Evolutionary conservation across 106 monocot species (phyloP).

Genomic region (Dendrobium officinale): DNA sequence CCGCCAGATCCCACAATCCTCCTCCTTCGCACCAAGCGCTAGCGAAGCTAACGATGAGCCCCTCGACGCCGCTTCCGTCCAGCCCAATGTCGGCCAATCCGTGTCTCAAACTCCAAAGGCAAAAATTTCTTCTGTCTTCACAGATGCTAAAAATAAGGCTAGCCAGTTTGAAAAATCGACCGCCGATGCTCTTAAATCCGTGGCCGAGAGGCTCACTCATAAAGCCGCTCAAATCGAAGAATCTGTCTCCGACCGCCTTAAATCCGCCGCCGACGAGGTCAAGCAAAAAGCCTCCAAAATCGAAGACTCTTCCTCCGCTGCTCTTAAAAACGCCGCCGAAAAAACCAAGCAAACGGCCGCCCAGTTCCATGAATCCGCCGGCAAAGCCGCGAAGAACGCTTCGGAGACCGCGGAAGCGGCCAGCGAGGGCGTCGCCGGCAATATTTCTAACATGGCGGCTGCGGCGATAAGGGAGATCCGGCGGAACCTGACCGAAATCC

Average conservation of each 20-base stretch:
- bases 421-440: background rate
- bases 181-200: too few relatives aligned
- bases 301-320: conserved; percentile 6
- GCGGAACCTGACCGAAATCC: conserved; percentile 38
- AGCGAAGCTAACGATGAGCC: background rate
- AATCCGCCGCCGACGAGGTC: background rate
- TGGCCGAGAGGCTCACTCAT: background rate
- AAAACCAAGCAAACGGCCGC: background rate
- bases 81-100: conserved; percentile 8
- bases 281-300: conserved; percentile 1
- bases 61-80: conserved; percentile 7
- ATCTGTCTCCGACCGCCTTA: background rate
- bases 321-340: background rate
- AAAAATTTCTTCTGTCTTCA: conserved; percentile 18
- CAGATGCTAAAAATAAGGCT: background rate
- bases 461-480: conserved; percentile 1
- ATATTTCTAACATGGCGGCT: conserved; percentile 17
- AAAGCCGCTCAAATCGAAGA: conserved; percentile 20
- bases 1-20: conserved; percentile 19
- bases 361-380: background rate
- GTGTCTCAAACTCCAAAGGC: conserved; percentile 20
- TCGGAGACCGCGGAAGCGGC: background rate
- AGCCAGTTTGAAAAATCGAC: background rate
- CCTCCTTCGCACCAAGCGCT: background rate
- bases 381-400: background rate